Evolutionary conservation across 2,329 filamentous ascomycete genomes (phyloP), one percentile per base, ranked within the genome.

Genomic region (Nigrospora osmanthi): DNA sequence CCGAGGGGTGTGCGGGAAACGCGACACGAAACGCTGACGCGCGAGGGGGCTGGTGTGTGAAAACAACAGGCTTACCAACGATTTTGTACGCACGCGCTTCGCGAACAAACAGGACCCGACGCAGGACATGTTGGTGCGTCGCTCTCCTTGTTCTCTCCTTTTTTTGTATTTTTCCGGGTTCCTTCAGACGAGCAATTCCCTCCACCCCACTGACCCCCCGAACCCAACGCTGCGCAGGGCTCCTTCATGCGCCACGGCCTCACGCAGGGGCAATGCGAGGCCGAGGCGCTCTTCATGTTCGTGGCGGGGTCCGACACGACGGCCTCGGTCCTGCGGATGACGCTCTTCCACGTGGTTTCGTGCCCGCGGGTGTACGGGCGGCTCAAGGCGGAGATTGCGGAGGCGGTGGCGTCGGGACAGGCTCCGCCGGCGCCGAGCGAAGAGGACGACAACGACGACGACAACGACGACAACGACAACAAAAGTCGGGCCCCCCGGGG

Each of bases 301-400:
- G 35, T 50, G 11, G 53, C 52, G 4, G 53, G 74, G 6, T 70
- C 70, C 2, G 74, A 78, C 48, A 76, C 70, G 12, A 74, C 73
- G 0, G 68, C 73, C 0, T 70, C 67, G 0, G 65, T 67, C 2
- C 62, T 78, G 4, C 67, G 74, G 3, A 59, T 67, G 34, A 71
- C 67, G 4, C 42, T 77, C 37, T 63, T 76, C 28, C 68, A 71
- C 54, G 56, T 76, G 46, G 65, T 68, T 31, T 71, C 66, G 11
- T 66, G 64, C 19, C 72, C 71, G 0, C 62, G 61, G 1, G 63
- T 72, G 0, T 66, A 70, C 42, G 46, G 50, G 6, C 65, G 63
- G 17, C 54, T 78, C 1, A 66, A 68, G 28, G 52, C 51, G 0
- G 72, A 77, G 51, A 68, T 74, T 38, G 60, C 67, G 32, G 52